phyloP scores from a whole-genome alignment of 179 eudicot genomes.

The Sideroxylon spinosum region DNA sequence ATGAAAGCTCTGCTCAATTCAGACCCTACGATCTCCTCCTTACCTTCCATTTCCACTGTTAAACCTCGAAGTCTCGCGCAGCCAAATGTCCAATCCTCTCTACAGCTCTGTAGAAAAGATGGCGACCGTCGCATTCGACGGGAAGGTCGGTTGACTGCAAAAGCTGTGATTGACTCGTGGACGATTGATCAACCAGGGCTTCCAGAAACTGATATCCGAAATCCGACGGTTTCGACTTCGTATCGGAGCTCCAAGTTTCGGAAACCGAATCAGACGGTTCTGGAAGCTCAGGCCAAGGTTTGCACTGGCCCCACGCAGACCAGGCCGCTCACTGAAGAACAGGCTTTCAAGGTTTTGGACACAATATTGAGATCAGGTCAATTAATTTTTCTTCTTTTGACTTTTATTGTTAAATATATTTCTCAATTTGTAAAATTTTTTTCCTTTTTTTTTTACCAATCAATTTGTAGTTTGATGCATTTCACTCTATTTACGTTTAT shows the following conservation, averaged over 20 bases:
- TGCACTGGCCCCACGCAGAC: constrained; percentile 97
- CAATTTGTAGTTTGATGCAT: neutral
- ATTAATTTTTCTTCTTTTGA: neutral
- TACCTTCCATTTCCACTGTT: constrained; percentile 12
- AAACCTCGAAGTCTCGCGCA: constrained; percentile 3
- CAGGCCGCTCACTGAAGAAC: constrained; percentile 64
- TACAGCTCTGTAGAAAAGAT: constrained; percentile 2
- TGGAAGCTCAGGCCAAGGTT: constrained; percentile 86
- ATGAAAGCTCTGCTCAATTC: constrained; percentile 47
- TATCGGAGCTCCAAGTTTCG: constrained; percentile 50
- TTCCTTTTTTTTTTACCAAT: too few relatives aligned
- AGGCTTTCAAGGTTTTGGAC: constrained; percentile 72
- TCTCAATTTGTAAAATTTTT: neutral
- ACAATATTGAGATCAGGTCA: constrained; percentile 81
- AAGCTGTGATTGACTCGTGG: constrained; percentile 42
- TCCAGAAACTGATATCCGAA: constrained; percentile 33
- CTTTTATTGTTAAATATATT: neutral
- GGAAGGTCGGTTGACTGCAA: constrained; percentile 23
- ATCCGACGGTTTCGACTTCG: constrained; percentile 64
- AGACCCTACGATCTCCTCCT: constrained; percentile 20
- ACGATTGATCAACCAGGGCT: constrained; percentile 35
- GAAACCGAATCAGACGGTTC: constrained; percentile 73
- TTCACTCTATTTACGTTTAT: neutral
- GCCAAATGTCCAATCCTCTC: constrained; percentile 8
- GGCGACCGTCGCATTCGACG: constrained; percentile 22